A percentile compares a stretch with the other conserved stretches of the same genome.
These are phyloP conservation scores for Colletotrichum incanum DNA, from an alignment of 2,329 filamentous ascomycete genomes.

Conservation along the genomic window DNA sequence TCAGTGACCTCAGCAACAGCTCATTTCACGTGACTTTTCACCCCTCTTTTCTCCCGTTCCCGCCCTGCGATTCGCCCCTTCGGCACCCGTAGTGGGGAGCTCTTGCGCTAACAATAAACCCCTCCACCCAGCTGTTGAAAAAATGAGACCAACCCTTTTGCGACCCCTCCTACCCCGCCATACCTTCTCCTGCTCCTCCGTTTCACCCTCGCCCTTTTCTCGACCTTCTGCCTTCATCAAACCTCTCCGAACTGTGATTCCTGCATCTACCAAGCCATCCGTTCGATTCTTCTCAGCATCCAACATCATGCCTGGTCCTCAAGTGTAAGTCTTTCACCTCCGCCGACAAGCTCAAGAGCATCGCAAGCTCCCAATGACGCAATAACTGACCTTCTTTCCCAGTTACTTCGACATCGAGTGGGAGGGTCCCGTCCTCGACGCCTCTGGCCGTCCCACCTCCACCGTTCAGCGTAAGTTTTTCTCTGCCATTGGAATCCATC, in stretches of 20 bases:
- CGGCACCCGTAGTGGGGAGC: slow-evolving; percentile 41
- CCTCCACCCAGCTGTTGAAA: slow-evolving; percentile 45
- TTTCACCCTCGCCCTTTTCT: slow-evolving; percentile 47
- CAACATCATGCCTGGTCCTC: slow-evolving; percentile 79
- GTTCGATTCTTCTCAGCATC: slow-evolving; percentile 70
- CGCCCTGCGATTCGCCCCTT: slow-evolving; percentile 23
- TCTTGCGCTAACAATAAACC: slow-evolving; percentile 45
- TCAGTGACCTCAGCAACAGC: slow-evolving; percentile 41
- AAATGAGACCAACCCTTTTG: slow-evolving; percentile 47
- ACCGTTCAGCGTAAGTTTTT: slow-evolving; percentile 75
- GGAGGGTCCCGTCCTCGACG: slow-evolving; percentile 80
- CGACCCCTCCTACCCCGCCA: slow-evolving; percentile 47
- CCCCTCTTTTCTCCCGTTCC: slow-evolving; percentile 9
- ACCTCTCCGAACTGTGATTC: slow-evolving; percentile 42
- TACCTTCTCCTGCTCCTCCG: slow-evolving; percentile 45
- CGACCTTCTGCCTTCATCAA: slow-evolving; percentile 45
- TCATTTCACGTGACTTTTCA: slow-evolving; percentile 39
- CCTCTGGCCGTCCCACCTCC: slow-evolving; percentile 68
- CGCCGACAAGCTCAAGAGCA: slow-evolving; percentile 9
- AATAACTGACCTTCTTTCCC: slow-evolving; percentile 43
- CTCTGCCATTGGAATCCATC: slow-evolving; percentile 43
- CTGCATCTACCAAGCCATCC: slow-evolving; percentile 46
- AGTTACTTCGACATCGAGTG: slow-evolving; percentile 82
- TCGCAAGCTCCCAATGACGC: slow-evolving; percentile 40
- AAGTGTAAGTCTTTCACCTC: slow-evolving; percentile 71